Evolutionary conservation across 2,329 filamentous ascomycete genomes (phyloP).

Genomic region (Hypoxylon sp.): DNA sequence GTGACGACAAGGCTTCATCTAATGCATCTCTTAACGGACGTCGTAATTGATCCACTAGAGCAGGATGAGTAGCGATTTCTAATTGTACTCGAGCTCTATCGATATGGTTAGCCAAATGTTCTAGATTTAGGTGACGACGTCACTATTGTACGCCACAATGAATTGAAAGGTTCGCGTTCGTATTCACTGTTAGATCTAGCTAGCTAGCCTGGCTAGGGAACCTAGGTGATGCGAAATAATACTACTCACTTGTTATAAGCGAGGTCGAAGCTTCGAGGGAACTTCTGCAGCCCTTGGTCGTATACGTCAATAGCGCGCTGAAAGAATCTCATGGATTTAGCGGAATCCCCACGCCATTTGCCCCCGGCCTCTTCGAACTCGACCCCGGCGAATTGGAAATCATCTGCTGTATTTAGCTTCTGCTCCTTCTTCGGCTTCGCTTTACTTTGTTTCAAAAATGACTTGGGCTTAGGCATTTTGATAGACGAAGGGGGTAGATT

Average conservation of each 20-base stretch:
- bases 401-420: conserved; percentile 73
- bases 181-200: too few relatives aligned
- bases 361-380: conserved; percentile 79
- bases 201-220: too few relatives aligned
- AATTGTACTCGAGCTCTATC: conserved; percentile 76
- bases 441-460: conserved; percentile 43
- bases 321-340: conserved; percentile 70
- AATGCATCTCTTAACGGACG: conserved; percentile 68
- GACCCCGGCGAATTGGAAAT: conserved; percentile 78
- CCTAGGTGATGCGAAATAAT: too few relatives aligned
- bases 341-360: conserved; percentile 81
- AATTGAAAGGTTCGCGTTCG: too few relatives aligned
- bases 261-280: conserved; percentile 76
- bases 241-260: conserved; percentile 80
- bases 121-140: too few relatives aligned
- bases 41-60: conserved; percentile 71
- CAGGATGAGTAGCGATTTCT: conserved; percentile 76
- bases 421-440: conserved; percentile 54
- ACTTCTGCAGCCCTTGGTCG: conserved; percentile 72
- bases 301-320: conserved; percentile 77
- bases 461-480: conserved; percentile 41
- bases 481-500: neutral
- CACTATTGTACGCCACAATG: too few relatives aligned
- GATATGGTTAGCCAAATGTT: conserved; percentile 14
- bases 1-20: conserved; percentile 72